Evolutionary conservation across 2,329 filamentous ascomycete genomes (phyloP).

Genomic region (Dactylella cylindrospora): DNA sequence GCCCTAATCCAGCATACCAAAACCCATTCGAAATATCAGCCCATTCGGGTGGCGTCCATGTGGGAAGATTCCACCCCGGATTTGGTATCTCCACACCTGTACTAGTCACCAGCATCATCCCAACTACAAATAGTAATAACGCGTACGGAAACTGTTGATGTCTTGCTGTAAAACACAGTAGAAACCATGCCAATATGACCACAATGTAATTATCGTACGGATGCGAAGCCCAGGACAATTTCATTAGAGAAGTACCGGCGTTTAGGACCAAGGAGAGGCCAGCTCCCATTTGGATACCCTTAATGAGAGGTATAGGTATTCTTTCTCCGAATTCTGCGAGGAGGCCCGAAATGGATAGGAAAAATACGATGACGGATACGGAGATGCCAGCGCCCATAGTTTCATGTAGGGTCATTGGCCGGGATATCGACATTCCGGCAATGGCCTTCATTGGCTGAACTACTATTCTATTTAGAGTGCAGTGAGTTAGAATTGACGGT

Average conservation of each 20-base stretch:
- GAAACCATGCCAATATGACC: constrained; percentile 70
- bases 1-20: constrained; percentile 67
- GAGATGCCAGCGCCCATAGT: constrained; percentile 82
- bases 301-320: constrained; percentile 83
- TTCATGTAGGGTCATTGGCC: constrained; percentile 65
- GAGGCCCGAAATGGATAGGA: constrained; percentile 79
- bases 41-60: constrained; percentile 23
- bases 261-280: constrained; percentile 80
- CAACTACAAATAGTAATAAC: constrained; percentile 68
- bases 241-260: constrained; percentile 69
- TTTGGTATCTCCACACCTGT: constrained; percentile 38
- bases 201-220: constrained; percentile 77
- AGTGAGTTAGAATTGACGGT: constrained; percentile 3
- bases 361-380: constrained; percentile 70
- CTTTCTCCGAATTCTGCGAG: constrained; percentile 70
- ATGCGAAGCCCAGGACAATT: constrained; percentile 68
- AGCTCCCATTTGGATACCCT: constrained; percentile 91
- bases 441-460: constrained; percentile 72
- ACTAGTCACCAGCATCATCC: constrained; percentile 65
- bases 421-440: constrained; percentile 80
- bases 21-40: constrained; percentile 48
- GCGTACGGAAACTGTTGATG: constrained; percentile 74
- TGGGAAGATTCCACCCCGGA: constrained; percentile 44
- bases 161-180: constrained; percentile 66
- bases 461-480: constrained; percentile 19